Evolutionary conservation across 2,329 filamentous ascomycete genomes (phyloP).

Genomic region (Hyphodiscus sp.): DNA sequence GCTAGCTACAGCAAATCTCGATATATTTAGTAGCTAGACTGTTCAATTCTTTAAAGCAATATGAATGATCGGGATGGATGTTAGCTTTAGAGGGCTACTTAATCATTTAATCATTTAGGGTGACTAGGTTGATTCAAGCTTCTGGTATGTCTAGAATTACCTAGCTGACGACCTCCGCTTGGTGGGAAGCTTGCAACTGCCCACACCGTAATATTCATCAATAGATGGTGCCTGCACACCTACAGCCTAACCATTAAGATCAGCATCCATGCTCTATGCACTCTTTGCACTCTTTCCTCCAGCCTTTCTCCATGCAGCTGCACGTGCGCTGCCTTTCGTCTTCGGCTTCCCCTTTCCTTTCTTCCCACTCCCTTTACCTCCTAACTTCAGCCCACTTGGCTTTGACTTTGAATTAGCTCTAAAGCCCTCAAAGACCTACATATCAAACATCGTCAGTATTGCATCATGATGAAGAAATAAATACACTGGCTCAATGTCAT

Average conservation of each 20-base stretch:
- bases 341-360: conserved; percentile 40
- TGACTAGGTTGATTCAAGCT: too few relatives aligned
- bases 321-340: conserved; percentile 30
- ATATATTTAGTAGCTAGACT: background rate
- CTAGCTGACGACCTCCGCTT: too few relatives aligned
- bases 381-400: conserved; percentile 55
- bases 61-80: too few relatives aligned
- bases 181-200: too few relatives aligned
- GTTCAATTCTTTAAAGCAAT: background rate
- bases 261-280: background rate
- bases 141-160: too few relatives aligned
- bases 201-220: too few relatives aligned
- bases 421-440: conserved; percentile 62
- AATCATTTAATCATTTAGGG: too few relatives aligned
- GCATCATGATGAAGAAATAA: too few relatives aligned
- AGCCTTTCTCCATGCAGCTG: conserved; percentile 32
- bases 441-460: too few relatives aligned
- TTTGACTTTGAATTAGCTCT: conserved; percentile 62
- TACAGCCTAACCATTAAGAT: background rate
- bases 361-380: conserved; percentile 51
- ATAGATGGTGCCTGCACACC: too few relatives aligned
- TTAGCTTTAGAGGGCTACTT: too few relatives aligned
- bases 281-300: background rate
- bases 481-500: too few relatives aligned
- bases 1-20: background rate